Percentiles rank a stretch among this genome's conserved stretches.
Conservation (phyloP, 1,139 yeast genomes). For the Scheffersomyces quercinus region DNA sequence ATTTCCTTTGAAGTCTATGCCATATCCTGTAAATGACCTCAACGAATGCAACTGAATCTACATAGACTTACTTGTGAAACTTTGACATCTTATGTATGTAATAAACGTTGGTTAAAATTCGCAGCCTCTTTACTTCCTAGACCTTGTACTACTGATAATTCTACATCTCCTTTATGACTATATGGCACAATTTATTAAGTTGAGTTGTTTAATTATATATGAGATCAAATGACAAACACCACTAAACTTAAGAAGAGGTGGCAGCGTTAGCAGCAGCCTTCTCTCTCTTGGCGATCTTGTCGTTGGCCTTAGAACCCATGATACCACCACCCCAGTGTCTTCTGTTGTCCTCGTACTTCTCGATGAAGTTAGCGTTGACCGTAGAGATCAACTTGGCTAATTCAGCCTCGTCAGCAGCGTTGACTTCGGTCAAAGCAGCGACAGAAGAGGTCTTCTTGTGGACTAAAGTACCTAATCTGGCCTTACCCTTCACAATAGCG, state of each 20-base stretch:
- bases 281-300: conserved; percentile 55
- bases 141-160: too few species aligned
- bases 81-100: too few species aligned
- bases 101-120: too few species aligned
- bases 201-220: too few species aligned
- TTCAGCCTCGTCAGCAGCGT: conserved; percentile 90
- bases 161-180: too few species aligned
- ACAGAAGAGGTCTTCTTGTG: conserved; percentile 97
- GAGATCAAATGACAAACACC: too few species aligned
- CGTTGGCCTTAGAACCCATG: conserved; percentile 91
- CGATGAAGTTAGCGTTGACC: conserved; percentile 87
- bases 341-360: conserved; percentile 92
- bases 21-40: too few species aligned
- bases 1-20: too few species aligned
- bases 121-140: too few species aligned
- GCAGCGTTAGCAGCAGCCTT: conserved; percentile 25
- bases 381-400: conserved; percentile 90
- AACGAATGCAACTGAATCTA: too few species aligned
- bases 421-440: conserved; percentile 95
- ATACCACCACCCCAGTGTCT: conserved; percentile 99
- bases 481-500: conserved; percentile 98
- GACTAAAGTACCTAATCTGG: conserved; percentile 95
- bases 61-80: too few species aligned
- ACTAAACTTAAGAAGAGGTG: conserved; percentile 2
- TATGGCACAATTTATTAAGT: too few species aligned